phyloP scores from a whole-genome alignment of 306 rosid species.

The Abrus precatorius region DNA sequence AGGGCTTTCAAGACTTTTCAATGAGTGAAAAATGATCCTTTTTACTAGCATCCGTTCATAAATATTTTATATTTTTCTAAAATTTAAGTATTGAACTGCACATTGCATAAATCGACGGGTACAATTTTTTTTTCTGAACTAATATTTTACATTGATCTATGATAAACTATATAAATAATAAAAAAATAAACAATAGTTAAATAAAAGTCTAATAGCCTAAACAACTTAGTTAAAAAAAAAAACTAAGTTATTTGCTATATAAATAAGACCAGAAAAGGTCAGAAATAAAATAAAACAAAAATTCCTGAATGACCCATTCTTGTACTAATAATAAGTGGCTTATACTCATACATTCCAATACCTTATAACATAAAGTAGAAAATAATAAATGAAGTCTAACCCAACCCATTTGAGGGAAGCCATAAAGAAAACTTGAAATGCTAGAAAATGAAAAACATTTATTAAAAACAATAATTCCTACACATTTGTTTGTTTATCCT shows the following conservation, averaged over 20 bases:
- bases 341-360: not conserved
- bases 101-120: too few relatives aligned
- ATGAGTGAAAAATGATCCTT: too few relatives aligned
- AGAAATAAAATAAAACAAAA: not conserved
- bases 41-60: too few relatives aligned
- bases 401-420: not conserved
- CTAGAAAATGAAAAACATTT: slow-evolving; percentile 28
- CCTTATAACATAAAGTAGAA: not conserved
- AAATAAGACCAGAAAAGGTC: not conserved
- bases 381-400: not conserved
- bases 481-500: not conserved
- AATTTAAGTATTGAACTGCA: too few relatives aligned
- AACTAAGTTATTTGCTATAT: not conserved
- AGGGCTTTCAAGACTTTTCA: too few relatives aligned
- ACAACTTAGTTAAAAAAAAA: not conserved
- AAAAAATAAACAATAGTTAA: too few relatives aligned
- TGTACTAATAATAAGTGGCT: not conserved
- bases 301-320: not conserved
- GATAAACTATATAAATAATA: too few relatives aligned
- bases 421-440: not conserved
- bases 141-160: too few relatives aligned
- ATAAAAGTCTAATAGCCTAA: not conserved
- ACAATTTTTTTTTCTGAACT: too few relatives aligned
- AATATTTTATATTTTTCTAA: too few relatives aligned
- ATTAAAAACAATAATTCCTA: not conserved